phyloP scores from a whole-genome alignment of 1,284 basidiomycete genomes.

The Coniophora puteana region DNA sequence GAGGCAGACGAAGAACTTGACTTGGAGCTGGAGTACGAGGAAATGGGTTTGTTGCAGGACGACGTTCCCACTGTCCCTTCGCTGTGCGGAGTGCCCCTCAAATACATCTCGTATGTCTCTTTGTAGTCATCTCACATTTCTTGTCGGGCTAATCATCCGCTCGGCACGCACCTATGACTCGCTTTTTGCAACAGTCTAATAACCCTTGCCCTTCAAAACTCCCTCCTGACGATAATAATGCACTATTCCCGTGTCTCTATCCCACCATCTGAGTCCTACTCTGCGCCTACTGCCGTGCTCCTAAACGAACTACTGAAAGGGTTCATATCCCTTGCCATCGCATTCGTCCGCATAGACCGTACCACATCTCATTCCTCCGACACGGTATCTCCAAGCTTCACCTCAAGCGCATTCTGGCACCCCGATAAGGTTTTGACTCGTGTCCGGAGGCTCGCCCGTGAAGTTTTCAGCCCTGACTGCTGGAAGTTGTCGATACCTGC shows the following conservation, averaged over 20 bases:
- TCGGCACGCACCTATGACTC: too few species aligned
- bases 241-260: slow-evolving; percentile 89
- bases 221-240: slow-evolving; percentile 87
- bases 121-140: slow-evolving; percentile 4
- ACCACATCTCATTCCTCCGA: slow-evolving; percentile 22
- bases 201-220: slow-evolving; percentile 93
- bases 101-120: slow-evolving; percentile 73
- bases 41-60: slow-evolving; percentile 36
- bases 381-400: slow-evolving; percentile 20
- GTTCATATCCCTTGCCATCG: slow-evolving; percentile 70
- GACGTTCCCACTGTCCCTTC: slow-evolving; percentile 43
- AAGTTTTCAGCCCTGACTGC: slow-evolving; percentile 65
- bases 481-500: slow-evolving; percentile 83
- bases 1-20: slow-evolving; percentile 32
- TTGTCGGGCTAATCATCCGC: slow-evolving; percentile 1
- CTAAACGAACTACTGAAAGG: slow-evolving; percentile 93
- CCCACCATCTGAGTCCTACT: slow-evolving; percentile 76
- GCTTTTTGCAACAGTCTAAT: slow-evolving; percentile 56
- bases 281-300: slow-evolving; percentile 88
- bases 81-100: slow-evolving; percentile 68
- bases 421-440: slow-evolving; percentile 34
- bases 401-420: slow-evolving; percentile 29
- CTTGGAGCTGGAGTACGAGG: slow-evolving; percentile 37
- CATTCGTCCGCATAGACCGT: slow-evolving; percentile 42
- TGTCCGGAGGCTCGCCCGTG: slow-evolving; percentile 38